Evolutionary conservation across 139 green algal species (phyloP), one percentile per base, ranked within the genome.

Genomic region (Monoraphidium neglectum): DNA sequence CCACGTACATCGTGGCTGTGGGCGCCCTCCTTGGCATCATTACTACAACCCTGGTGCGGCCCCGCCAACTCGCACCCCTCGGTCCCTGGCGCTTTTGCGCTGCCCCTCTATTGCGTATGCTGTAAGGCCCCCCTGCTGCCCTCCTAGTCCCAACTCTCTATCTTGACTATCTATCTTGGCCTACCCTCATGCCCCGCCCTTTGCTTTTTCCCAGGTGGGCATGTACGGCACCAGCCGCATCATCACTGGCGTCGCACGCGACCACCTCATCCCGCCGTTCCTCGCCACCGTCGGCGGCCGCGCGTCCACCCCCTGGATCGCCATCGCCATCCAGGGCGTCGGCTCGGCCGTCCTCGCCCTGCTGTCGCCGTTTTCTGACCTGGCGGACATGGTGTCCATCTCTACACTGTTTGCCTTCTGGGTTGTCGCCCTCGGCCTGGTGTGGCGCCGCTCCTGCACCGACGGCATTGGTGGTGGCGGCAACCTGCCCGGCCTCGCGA

Each of bases 371-470:
- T 36, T 67, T 33, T 24, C 36, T 10, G 35, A 36, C 8, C 70
- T 92, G 3, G 72, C 81, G 23, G 82, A 89, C 69, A 84, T 94
- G 80, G 89, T 94, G 3, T 92, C 86, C 43, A 94, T 94, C 63
- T 83, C 85, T 18, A 94, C 89, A 10, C 78, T 94, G 21, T 83
- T 92, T 32, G 85, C 92, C 18, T 94, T 94, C 57, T 88, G 85
- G 72, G 82, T 89, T 30, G 89, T 94, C 33, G 81, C 82, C 23
- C 47, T 85, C 24, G 81, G 68, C 21, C 33, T 84, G n/a, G 66
- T 87, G 10, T 77, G 77, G 77, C 64, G 78, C 33, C 59, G 79
- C 54, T 70, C 76, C 68, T 83, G 77, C 64, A 38, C 51, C 46
- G 62, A 70, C n/a, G 73, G 73, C 51, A 46, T 16, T 57, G 46